Base-by-base conservation (phyloP, 352 stramenopile species). In the Phytopythium delawarense region DNA sequence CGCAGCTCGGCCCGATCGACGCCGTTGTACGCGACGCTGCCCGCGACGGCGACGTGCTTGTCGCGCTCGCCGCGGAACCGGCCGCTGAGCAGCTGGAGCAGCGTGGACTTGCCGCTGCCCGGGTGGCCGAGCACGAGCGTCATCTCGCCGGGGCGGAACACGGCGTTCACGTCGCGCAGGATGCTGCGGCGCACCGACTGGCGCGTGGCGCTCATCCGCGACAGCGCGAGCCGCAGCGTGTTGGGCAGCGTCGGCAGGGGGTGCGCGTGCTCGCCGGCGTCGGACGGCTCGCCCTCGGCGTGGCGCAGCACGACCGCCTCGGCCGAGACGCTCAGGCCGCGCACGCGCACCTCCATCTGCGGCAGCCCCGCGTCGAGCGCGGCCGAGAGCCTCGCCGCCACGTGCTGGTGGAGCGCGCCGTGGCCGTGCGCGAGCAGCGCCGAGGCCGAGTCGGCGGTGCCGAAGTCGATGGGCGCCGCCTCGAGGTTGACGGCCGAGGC, bases 271-370 rank as follows among this genome's bases (percentile, higher is more conserved):
- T 15, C 16, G 3, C 12, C 12, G 37, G 40, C 25, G 25, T 30
- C 25, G 25, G 25, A 30, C 25, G 25, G 25, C 58, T 53, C 48
- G 48, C 13, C 20, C 23, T 57, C 42, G n/a, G 34, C 28, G 9
- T 40, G 28, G 4, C 50, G 50, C 50, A 56, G 50, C 8, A 74
- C 69, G 20, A 65, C 53, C 8, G 76, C 53, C 8, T 77, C 66
- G 11, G 73, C 73, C 15, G 64, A 61, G 56, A 81, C 37, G 30
- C 57, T 70, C 23, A 85, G 54, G 69, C 76, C 49, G 28, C 66
- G 68, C 37, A 80, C 62, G n/a, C 74, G 73, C 8, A 85, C 70
- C 45, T 85, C 70, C 62, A 78, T 57, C 51, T 69, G 64, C 15
- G 67, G 69, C 30, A 79, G 63, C 5, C 49, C 44, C 12, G 59